phyloP scores from a whole-genome alignment of 2,329 filamentous ascomycete genomes.

The Ambrosiella xylebori region DNA sequence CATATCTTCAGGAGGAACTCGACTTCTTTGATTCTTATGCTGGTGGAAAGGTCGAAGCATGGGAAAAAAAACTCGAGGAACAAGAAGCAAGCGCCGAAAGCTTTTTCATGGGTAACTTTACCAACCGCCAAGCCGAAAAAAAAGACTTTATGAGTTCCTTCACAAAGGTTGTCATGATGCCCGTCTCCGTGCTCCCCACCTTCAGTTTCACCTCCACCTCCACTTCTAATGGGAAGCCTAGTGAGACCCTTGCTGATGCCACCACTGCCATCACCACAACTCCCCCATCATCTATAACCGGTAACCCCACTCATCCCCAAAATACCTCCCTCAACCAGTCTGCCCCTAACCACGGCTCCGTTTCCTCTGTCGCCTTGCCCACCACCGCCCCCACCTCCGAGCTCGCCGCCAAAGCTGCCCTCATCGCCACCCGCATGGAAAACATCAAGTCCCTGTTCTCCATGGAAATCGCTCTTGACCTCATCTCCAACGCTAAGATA shows the following conservation, averaged over 20 bases:
- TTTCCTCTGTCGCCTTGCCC: slow-evolving; percentile 23
- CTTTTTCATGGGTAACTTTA: slow-evolving; percentile 91
- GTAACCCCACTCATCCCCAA: neutral
- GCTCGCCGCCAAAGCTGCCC: slow-evolving; percentile 87
- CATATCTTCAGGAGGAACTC: slow-evolving; percentile 83
- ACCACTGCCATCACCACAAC: neutral
- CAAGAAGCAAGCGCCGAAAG: slow-evolving; percentile 83
- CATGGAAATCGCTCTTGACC: slow-evolving; percentile 78
- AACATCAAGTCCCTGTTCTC: slow-evolving; percentile 91
- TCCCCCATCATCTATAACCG: neutral
- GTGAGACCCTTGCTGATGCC: neutral
- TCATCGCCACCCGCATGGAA: slow-evolving; percentile 88
- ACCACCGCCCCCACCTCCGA: slow-evolving; percentile 70
- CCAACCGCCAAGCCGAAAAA: slow-evolving; percentile 73
- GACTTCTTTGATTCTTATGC: slow-evolving; percentile 66
- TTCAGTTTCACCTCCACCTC: slow-evolving; percentile 16
- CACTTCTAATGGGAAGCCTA: neutral
- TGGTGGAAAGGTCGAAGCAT: slow-evolving; percentile 58
- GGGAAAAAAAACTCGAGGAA: slow-evolving; percentile 84
- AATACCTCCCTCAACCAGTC: neutral
- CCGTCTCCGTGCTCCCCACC: slow-evolving; percentile 72
- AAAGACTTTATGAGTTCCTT: slow-evolving; percentile 92
- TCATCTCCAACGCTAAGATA: slow-evolving; percentile 77
- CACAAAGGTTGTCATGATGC: slow-evolving; percentile 98
- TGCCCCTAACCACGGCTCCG: slow-evolving; percentile 5